Evolutionary conservation across 371 early-diverging fungal genomes (phyloP), one percentile per base, ranked within the genome.

Genomic region (Lichtheimia ornata): DNA sequence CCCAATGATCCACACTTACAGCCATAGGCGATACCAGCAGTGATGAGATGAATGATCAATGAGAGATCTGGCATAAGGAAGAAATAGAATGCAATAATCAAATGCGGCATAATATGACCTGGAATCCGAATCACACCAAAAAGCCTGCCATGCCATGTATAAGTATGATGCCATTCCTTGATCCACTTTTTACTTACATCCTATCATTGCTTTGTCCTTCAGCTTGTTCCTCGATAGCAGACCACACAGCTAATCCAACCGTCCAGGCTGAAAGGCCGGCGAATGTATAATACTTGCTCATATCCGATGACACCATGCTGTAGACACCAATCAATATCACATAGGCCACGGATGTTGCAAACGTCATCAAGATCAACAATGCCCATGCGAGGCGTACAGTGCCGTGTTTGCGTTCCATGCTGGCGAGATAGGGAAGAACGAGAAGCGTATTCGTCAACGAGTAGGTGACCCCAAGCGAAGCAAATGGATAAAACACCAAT

Each of bases 121-220:
- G 71, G 71, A 20, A 70, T 45, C n/a, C 52, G 66, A 27, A 70
- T 47, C 25, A 64, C 66, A 27, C 71, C 71, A 70, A 70, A 70
- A 5, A 70, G 30, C 66, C 66, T 58, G 51, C 42, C 17, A 47
- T 6, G 3, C 27, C 28, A 27, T 9, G 7, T 50, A 17, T 22
- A 22, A 22, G 22, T 22, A 9, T 35, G 13, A 40, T 42, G 1
- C 24, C 4, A 47, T 17, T 14, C 15, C 12, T 9, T 20, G 47
- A 5, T n/a, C 45, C 17, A 11, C 30, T 18, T 13, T 0, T 14
- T 7, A 41, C 57, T 62, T 65, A 65, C 69, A 65, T 69, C 14
- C 69, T 62, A 59, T 64, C 63, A 18, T 61, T 58, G n/a, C 57
- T 30, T 13, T 59, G 41, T 5, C 60, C 56, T 50, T 59, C 56